phyloP scores from a whole-genome alignment of 2,329 filamentous ascomycete species.

The Trichoderma cornu-damae region DNA sequence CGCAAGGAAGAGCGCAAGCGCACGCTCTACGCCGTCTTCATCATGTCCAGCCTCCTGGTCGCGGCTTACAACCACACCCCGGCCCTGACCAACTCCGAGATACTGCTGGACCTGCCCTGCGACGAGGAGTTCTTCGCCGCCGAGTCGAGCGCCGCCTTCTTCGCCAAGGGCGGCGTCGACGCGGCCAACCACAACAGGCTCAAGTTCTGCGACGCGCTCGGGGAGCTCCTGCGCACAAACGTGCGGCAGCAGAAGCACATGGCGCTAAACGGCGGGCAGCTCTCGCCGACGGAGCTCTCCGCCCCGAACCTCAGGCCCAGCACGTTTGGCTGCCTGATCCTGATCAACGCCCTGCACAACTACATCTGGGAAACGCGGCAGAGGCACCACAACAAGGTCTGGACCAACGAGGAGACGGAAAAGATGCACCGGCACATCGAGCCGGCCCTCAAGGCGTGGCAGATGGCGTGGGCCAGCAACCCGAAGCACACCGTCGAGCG shows the following conservation, averaged over 20 bases:
- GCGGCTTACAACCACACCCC: conserved; percentile 91
- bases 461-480: conserved; percentile 84
- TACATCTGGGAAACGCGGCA: conserved; percentile 98
- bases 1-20: conserved; percentile 83
- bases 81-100: conserved; percentile 88
- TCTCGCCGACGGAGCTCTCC: conserved; percentile 39
- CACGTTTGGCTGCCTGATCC: conserved; percentile 82
- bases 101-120: conserved; percentile 81
- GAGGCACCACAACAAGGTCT: conserved; percentile 78
- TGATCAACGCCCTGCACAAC: conserved; percentile 94
- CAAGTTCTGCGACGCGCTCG: conserved; percentile 77
- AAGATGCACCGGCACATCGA: conserved; percentile 96
- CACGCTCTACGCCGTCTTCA: conserved; percentile 86
- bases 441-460: conserved; percentile 89
- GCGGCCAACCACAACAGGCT: conserved; percentile 65
- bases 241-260: conserved; percentile 53
- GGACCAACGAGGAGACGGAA: conserved; percentile 89
- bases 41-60: conserved; percentile 83
- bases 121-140: conserved; percentile 89
- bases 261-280: conserved; percentile 4
- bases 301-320: conserved; percentile 70
- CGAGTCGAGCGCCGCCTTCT: conserved; percentile 76
- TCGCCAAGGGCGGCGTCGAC: conserved; percentile 66
- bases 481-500: conserved; percentile 77
- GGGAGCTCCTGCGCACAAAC: conserved; percentile 73